These are phyloP conservation scores for Epichloe amarillans DNA, from an alignment of 2,329 filamentous ascomycete species.

Conservation along the genomic window DNA sequence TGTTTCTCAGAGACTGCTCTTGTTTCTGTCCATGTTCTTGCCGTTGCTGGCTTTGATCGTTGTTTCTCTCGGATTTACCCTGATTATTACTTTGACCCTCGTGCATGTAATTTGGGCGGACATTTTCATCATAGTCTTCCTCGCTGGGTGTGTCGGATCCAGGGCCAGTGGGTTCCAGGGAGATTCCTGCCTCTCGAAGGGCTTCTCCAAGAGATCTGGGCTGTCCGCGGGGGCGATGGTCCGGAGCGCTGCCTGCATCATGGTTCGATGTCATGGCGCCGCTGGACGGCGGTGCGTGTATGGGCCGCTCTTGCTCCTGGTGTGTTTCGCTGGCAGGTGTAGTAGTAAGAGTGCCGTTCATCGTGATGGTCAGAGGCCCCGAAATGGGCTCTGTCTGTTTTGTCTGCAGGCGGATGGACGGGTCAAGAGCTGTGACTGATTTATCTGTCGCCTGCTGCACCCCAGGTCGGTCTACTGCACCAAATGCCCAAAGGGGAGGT, in stretches of 20 bases:
- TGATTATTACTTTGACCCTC: conserved; percentile 2
- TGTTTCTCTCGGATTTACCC: not conserved
- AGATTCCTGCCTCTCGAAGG: conserved; percentile 13
- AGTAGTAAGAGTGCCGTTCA: not conserved
- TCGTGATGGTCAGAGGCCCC: not conserved
- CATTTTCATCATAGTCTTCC: conserved; percentile 31
- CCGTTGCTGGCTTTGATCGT: not conserved
- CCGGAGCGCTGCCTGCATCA: not conserved
- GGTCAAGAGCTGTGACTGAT: not conserved
- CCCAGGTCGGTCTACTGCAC: not conserved
- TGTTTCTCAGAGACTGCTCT: not conserved
- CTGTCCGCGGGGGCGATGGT: conserved; percentile 1
- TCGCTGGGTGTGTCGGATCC: conserved; percentile 30
- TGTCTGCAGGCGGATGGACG: not conserved
- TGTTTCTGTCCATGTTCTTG: not conserved
- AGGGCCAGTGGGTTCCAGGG: conserved; percentile 9
- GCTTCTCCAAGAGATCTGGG: conserved; percentile 16
- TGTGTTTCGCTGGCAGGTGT: not conserved
- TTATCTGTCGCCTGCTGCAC: not conserved
- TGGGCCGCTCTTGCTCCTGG: not conserved
- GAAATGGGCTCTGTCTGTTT: not conserved
- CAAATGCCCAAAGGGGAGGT: not conserved
- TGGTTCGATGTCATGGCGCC: not conserved
- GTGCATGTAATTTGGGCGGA: conserved; percentile 14
- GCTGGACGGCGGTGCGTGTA: not conserved